Evolutionary conservation across 345 rosid species (phyloP).

Genomic region (Hypericum androsaemum): DNA sequence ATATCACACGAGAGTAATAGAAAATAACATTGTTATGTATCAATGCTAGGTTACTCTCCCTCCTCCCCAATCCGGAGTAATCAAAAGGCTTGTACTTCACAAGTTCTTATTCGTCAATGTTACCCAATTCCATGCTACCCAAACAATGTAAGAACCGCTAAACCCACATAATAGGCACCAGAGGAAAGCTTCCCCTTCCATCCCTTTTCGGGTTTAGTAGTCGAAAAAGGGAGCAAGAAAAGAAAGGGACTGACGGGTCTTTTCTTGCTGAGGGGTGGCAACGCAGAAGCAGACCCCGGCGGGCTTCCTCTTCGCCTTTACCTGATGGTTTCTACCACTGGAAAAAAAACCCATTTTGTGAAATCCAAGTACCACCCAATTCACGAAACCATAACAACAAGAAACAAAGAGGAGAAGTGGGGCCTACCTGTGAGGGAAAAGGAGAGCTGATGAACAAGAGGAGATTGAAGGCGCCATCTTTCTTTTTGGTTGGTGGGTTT

Average conservation of each 20-base stretch:
- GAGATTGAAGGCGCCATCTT: conserved; percentile 24
- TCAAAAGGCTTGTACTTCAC: no score
- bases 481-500: no score
- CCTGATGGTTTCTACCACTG: conserved; percentile 21
- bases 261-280: conserved; percentile 34
- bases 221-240: not conserved
- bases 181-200: no score
- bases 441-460: conserved; percentile 36
- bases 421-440: conserved; percentile 19
- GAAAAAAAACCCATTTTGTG: not conserved
- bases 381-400: not conserved
- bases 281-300: conserved; percentile 26
- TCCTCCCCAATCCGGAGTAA: no score
- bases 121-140: no score
- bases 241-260: conserved; percentile 21
- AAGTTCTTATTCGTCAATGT: no score
- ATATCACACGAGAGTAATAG: no score
- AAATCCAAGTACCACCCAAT: not conserved
- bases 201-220: not conserved
- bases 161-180: no score
- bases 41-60: no score
- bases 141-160: no score
- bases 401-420: not conserved
- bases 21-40: no score
- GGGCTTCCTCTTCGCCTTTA: conserved; percentile 21